Conservation (phyloP, 768 basidiomycete genomes). For the Phylloporus sp. region DNA sequence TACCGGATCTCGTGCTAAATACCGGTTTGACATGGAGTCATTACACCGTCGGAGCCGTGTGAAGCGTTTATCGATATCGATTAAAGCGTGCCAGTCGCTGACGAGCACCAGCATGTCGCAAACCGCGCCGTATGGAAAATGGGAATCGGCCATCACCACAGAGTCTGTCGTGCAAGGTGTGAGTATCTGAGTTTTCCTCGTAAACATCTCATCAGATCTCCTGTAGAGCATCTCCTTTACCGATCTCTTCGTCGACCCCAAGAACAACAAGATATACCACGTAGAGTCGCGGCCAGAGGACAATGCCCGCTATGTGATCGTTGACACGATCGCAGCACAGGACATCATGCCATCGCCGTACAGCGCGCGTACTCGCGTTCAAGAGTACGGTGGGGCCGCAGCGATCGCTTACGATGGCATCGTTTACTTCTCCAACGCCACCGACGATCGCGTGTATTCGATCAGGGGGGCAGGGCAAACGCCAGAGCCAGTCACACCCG, state of each 20-base stretch:
- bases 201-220: not conserved
- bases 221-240: conserved; percentile 27
- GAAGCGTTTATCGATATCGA: too few relatives aligned
- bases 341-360: conserved; percentile 54
- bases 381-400: conserved; percentile 69
- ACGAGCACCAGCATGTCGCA: conserved; percentile 9
- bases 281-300: conserved; percentile 57
- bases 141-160: conserved; percentile 53
- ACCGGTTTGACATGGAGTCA: too few relatives aligned
- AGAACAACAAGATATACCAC: conserved; percentile 44
- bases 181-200: conserved; percentile 24
- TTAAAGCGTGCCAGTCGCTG: not conserved
- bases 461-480: conserved; percentile 23
- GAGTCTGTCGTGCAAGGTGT: conserved; percentile 47
- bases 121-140: conserved; percentile 55
- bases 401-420: conserved; percentile 46
- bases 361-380: conserved; percentile 54
- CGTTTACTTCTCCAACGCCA: conserved; percentile 55
- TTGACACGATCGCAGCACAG: conserved; percentile 40
- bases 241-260: conserved; percentile 52
- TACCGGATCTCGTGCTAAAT: too few relatives aligned
- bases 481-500: conserved; percentile 53
- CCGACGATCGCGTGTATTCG: conserved; percentile 50
- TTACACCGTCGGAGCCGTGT: too few relatives aligned
- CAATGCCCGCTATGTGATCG: conserved; percentile 50